phyloP scores from a whole-genome alignment of 768 basidiomycete genomes.

The Serendipita sp. region DNA sequence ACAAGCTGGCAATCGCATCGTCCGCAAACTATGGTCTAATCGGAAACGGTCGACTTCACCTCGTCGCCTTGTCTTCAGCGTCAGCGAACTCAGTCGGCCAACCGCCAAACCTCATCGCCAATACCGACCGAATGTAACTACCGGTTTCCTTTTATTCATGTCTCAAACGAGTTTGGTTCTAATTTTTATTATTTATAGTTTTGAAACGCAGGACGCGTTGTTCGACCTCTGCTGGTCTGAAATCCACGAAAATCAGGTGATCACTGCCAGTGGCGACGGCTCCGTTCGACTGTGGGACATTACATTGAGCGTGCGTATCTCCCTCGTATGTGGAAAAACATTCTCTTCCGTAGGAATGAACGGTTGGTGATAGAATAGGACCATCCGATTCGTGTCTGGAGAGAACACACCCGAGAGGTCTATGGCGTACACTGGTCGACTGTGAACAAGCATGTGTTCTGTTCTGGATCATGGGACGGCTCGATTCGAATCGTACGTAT shows the following conservation, averaged over 20 bases:
- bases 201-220: constrained; percentile 77
- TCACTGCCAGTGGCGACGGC: constrained; percentile 80
- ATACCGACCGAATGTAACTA: constrained; percentile 55
- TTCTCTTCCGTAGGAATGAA: no score
- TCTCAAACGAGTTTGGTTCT: constrained; percentile 9
- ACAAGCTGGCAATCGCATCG: constrained; percentile 62
- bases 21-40: constrained; percentile 90
- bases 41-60: constrained; percentile 84
- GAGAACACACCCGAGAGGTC: constrained; percentile 86
- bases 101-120: constrained; percentile 18
- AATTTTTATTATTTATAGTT: constrained; percentile 47
- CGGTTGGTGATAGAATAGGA: constrained; percentile 34
- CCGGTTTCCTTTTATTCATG: background rate
- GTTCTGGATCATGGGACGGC: constrained; percentile 86
- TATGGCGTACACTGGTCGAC: constrained; percentile 96
- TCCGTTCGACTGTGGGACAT: constrained; percentile 84
- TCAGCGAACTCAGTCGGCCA: constrained; percentile 20
- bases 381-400: constrained; percentile 80
- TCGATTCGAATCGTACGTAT: constrained; percentile 64
- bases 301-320: constrained; percentile 50
- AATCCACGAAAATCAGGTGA: constrained; percentile 83
- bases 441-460: constrained; percentile 73
- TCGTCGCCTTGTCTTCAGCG: constrained; percentile 34
- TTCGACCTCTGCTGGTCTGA: constrained; percentile 95
- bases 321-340: no score